Percentiles rank a stretch among this genome's conserved stretches.
phyloP scores from a whole-genome alignment of 1,284 basidiomycete species.

The Rhodotorula sp. region DNA sequence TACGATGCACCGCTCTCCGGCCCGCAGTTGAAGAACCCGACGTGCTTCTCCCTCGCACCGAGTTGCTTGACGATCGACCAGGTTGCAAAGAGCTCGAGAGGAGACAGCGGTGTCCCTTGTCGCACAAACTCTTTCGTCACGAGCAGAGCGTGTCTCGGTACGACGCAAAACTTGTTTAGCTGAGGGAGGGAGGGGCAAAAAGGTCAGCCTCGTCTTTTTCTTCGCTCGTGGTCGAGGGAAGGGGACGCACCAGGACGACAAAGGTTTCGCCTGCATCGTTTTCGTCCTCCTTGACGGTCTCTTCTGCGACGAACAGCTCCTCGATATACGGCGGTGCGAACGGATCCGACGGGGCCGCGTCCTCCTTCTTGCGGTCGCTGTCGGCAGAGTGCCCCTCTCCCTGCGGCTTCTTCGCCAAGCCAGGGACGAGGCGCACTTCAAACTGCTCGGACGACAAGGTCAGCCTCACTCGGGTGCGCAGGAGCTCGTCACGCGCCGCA shows the following conservation, averaged over 20 bases:
- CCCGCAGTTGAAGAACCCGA: conserved; percentile 45
- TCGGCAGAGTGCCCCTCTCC: not conserved
- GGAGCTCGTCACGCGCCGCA: no score
- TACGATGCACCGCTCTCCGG: conserved; percentile 35
- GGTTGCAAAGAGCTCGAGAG: conserved; percentile 39
- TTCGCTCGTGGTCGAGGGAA: not conserved
- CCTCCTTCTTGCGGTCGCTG: not conserved
- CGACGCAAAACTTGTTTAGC: conserved; percentile 46
- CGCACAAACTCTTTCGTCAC: conserved; percentile 44
- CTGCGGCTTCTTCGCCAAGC: conserved; percentile 38
- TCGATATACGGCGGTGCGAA: conserved; percentile 36
- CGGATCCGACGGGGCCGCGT: conserved; percentile 16
- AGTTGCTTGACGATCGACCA: conserved; percentile 42
- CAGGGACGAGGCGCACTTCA: conserved; percentile 37
- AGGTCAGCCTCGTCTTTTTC: not conserved
- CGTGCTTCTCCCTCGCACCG: conserved; percentile 35
- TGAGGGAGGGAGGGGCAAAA: not conserved
- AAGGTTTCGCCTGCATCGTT: conserved; percentile 30
- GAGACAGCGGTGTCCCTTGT: conserved; percentile 42
- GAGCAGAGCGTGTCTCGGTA: conserved; percentile 44
- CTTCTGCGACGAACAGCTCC: conserved; percentile 36
- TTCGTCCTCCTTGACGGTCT: conserved; percentile 33
- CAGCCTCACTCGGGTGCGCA: not conserved
- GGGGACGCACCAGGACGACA: conserved; percentile 28
- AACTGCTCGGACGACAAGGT: conserved; percentile 20